Evolutionary conservation across 495 filamentous ascomycete genomes (phyloP).

Genomic region (Pyronema omphalodes): DNA sequence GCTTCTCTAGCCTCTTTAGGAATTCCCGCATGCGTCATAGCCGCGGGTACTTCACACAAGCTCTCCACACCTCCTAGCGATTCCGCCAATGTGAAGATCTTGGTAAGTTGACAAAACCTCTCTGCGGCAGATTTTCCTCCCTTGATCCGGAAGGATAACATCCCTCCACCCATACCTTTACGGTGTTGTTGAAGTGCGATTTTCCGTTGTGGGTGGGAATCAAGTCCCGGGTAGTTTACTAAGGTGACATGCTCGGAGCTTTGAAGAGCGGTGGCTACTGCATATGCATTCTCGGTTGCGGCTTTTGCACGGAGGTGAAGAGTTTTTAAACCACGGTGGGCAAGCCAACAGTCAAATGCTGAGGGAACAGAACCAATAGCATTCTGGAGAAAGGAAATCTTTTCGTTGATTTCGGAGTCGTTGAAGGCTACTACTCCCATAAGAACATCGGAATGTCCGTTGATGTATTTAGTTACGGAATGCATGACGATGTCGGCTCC

Average conservation of each 20-base stretch:
- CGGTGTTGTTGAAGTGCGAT: conserved; percentile 85
- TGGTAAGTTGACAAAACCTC: conserved; percentile 74
- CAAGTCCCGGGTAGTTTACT: conserved; percentile 89
- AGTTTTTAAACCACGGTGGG: conserved; percentile 94
- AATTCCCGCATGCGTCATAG: conserved; percentile 95
- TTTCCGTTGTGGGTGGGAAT: conserved; percentile 65
- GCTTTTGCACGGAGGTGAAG: conserved; percentile 81
- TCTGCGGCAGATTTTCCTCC: conserved; percentile 78
- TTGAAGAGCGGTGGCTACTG: conserved; percentile 59
- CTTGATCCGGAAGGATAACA: conserved; percentile 88
- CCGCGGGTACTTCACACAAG: conserved; percentile 73
- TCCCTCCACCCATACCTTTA: conserved; percentile 85
- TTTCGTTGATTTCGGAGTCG: conserved; percentile 52
- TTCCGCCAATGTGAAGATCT: conserved; percentile 87
- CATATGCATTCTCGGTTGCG: conserved; percentile 61
- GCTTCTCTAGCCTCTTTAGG: conserved; percentile 74
- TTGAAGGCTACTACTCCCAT: conserved; percentile 98
- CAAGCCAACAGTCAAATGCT: conserved; percentile 94
- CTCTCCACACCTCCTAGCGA: conserved; percentile 83
- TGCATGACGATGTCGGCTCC: conserved; percentile 98
- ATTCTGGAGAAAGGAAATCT: conserved; percentile 84
- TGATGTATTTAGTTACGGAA: conserved; percentile 99
- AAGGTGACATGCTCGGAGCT: conserved; percentile 61
- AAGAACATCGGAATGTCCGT: conserved; percentile 91
- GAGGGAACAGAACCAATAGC: conserved; percentile 90